phyloP scores from a whole-genome alignment of 148 eudicot species.

The Camellia japonica region DNA sequence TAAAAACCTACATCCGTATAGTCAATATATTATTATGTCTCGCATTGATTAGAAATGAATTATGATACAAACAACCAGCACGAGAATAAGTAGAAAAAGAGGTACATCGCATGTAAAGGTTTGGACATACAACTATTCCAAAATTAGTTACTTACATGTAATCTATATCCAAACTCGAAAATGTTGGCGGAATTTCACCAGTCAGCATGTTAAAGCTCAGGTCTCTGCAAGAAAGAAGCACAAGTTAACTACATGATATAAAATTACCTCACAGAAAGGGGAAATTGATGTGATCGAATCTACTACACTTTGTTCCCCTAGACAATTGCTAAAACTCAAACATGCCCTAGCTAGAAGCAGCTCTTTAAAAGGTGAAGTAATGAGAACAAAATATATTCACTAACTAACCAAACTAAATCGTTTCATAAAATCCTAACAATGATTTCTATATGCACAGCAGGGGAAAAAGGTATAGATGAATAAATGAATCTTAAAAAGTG shows the following conservation, averaged over 20 bases:
- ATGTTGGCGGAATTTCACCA: conserved; percentile 40
- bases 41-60: background rate
- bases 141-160: conserved; percentile 32
- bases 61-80: background rate
- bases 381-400: background rate
- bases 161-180: conserved; percentile 21
- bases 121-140: background rate
- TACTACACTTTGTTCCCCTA: background rate
- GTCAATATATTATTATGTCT: background rate
- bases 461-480: background rate
- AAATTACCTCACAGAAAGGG: background rate
- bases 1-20: conserved; percentile 43
- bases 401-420: background rate
- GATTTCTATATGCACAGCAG: background rate
- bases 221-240: conserved; percentile 42
- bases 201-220: conserved; percentile 59
- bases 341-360: too few relatives aligned
- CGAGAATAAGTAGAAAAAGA: background rate
- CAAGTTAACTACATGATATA: background rate
- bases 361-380: background rate
- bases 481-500: too few relatives aligned
- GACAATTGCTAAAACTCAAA: background rate
- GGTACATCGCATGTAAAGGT: background rate
- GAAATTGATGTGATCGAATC: background rate
- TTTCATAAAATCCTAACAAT: background rate